Evolutionary conservation across 768 basidiomycete genomes (phyloP), one percentile per base, ranked within the genome.

Genomic region (Chalciporus sphaerocephalus): DNA sequence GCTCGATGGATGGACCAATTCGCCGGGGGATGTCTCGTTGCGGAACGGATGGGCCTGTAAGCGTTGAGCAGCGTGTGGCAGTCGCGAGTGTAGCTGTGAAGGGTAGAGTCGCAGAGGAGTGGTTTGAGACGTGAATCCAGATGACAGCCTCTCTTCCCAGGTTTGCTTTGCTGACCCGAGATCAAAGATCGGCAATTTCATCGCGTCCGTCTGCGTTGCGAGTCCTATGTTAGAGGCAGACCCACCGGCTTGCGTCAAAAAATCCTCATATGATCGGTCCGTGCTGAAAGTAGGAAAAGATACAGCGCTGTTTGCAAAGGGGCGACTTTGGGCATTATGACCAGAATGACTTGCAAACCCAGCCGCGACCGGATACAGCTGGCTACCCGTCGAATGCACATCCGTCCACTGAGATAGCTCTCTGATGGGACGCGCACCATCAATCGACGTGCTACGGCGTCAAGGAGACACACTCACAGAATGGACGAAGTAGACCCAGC

Each of bases 61-160:
- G 41, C 11, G 16, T 24, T 24, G 8, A 41, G 24, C 7, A 28
- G 34, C 2, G 33, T 40, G 13, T 10, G 33, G 15, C 11, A 42
- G 37, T 44, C 48, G 48, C 10, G 33, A 7, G 15, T n/a, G 30
- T 24, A 22, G 44, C 13, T 33, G 52, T 13, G 15, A 34, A 16
- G 16, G 16, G 25, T 32, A 32, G 30, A 32, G 30, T n/a, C 44
- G 44, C 20, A 16, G 7, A 21, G n/a, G 9, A 27, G 18, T 30
- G 1, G 21, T 15, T 22, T 23, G 50, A 10, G 38, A 27, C 10
- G 25, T 6, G 35, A 42, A 39, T 1, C 12, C 27, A 4, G 33
- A 23, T 10, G 24, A 27, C 13, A 41, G 30, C 32, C 28, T 38
- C 10, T 45, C 42, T 6, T 48, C 54, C 55, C 54, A 54, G 6